These are phyloP conservation scores for Entophlyctis helioformis DNA, from an alignment of 192 early-diverging fungal genomes.

Conservation along the genomic window DNA sequence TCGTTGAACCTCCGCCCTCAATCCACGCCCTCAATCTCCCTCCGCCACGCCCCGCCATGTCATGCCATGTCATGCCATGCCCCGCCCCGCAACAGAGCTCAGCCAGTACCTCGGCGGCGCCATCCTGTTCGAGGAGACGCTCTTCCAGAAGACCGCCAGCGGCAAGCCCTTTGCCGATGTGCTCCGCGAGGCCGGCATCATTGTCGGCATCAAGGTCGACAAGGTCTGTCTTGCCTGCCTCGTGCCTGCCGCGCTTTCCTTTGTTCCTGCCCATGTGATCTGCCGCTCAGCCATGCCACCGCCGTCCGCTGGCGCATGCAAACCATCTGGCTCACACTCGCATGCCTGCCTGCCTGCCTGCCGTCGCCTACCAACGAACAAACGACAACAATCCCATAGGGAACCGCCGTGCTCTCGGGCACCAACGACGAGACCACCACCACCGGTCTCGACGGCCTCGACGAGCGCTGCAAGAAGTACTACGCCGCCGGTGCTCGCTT, in stretches of 20 bases:
- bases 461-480: slow-evolving; percentile 23
- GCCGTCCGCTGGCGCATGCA: no score
- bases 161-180: slow-evolving; percentile 25
- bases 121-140: slow-evolving; percentile 32
- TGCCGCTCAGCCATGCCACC: no score
- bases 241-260: background rate
- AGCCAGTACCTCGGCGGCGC: slow-evolving; percentile 24
- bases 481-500: slow-evolving; percentile 28
- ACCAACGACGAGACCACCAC: slow-evolving; percentile 30
- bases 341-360: no score
- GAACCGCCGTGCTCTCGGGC: slow-evolving; percentile 23
- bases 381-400: slow-evolving; percentile 5
- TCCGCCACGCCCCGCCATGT: background rate
- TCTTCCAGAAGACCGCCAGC: slow-evolving; percentile 22
- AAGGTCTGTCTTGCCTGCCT: slow-evolving; percentile 1
- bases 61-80: background rate
- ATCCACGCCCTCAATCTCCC: no score
- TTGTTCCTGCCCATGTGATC: background rate
- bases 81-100: slow-evolving; percentile 10
- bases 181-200: slow-evolving; percentile 20
- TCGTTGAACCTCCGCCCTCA: no score
- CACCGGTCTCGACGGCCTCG: slow-evolving; percentile 26
- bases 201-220: slow-evolving; percentile 33
- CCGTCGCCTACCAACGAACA: no score
- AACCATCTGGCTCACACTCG: no score